Evolutionary conservation across 208 protist genomes (phyloP).

Genomic region (Angomonas deanei): DNA sequence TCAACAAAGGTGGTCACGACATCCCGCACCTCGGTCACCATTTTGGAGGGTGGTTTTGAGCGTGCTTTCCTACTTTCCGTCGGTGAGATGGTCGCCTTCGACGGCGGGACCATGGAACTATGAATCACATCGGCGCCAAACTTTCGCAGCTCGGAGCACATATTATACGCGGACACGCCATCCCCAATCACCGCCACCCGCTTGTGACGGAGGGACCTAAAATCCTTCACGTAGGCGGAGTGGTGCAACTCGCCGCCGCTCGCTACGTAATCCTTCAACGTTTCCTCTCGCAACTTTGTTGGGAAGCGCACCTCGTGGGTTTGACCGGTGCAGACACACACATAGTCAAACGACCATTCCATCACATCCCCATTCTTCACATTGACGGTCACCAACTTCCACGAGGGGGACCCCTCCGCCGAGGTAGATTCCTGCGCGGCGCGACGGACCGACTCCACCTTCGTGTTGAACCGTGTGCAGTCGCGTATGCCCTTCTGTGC

Average conservation of each 20-base stretch:
- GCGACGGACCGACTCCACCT: conserved; percentile 73
- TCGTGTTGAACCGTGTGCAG: conserved; percentile 85
- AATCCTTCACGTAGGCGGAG: conserved; percentile 82
- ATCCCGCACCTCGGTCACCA: conserved; percentile 21
- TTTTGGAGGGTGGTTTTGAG: conserved; percentile 5
- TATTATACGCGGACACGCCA: conserved; percentile 78
- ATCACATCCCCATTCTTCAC: conserved; percentile 80
- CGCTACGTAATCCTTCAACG: conserved; percentile 31
- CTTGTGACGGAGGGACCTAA: conserved; percentile 60
- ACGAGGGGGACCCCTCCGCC: conserved; percentile 17
- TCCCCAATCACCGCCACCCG: conserved; percentile 80
- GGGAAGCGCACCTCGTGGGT: conserved; percentile 78
- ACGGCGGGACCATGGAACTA: conserved; percentile 28
- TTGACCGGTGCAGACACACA: conserved; percentile 85
- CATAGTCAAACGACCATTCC: conserved; percentile 82
- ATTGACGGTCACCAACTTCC: conserved; percentile 87
- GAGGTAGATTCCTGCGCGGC: conserved; percentile 8
- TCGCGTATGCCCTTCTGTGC: conserved; percentile 53
- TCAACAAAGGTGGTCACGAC: conserved; percentile 20
- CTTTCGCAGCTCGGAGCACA: conserved; percentile 58
- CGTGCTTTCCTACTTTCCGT: background rate
- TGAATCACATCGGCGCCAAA: conserved; percentile 72
- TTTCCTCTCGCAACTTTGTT: conserved; percentile 21
- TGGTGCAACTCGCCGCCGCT: conserved; percentile 77
- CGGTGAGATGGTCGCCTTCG: background rate